These are phyloP conservation scores for Zasmidium angulare DNA, from an alignment of 2,329 filamentous ascomycete genomes.

Conservation along the genomic window DNA sequence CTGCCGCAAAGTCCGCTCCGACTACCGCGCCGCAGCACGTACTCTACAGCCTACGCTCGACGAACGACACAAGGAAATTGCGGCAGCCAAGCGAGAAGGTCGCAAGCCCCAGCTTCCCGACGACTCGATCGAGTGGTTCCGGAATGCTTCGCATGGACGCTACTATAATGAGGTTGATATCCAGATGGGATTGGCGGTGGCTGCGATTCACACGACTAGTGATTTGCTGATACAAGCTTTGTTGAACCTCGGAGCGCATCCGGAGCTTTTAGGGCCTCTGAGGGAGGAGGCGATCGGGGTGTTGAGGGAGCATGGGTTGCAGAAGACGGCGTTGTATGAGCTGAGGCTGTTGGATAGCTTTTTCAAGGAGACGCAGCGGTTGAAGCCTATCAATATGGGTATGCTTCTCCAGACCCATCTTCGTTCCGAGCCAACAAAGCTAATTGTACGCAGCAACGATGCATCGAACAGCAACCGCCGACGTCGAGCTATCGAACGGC, in stretches of 20 bases:
- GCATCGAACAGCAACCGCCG: conserved; percentile 25
- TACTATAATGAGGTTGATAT: conserved; percentile 18
- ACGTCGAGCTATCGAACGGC: conserved; percentile 30
- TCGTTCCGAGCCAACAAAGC: not conserved
- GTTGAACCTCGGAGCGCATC: conserved; percentile 24
- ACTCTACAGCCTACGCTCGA: conserved; percentile 34
- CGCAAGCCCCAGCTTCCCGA: conserved; percentile 17
- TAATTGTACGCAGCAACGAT: conserved; percentile 16
- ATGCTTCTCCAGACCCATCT: too few species aligned
- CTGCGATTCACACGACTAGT: conserved; percentile 32
- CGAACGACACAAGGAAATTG: conserved; percentile 14
- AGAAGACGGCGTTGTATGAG: conserved; percentile 31
- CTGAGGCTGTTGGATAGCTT: conserved; percentile 36
- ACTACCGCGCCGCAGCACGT: conserved; percentile 33
- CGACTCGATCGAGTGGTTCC: conserved; percentile 32
- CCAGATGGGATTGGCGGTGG: conserved; percentile 25
- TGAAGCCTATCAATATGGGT: conserved; percentile 22
- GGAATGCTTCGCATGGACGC: conserved; percentile 22
- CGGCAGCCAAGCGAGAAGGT: conserved; percentile 15
- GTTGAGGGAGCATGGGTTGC: conserved; percentile 30
- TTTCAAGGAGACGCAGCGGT: conserved; percentile 35
- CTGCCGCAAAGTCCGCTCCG: conserved; percentile 34
- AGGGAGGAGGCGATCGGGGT: conserved; percentile 21
- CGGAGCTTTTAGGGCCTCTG: conserved; percentile 27
- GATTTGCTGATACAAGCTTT: conserved; percentile 28